A percentile compares a stretch with the other conserved stretches of the same genome.
phyloP scores from a whole-genome alignment of 2,329 filamentous ascomycete species.

The Fusarium paranaense region DNA sequence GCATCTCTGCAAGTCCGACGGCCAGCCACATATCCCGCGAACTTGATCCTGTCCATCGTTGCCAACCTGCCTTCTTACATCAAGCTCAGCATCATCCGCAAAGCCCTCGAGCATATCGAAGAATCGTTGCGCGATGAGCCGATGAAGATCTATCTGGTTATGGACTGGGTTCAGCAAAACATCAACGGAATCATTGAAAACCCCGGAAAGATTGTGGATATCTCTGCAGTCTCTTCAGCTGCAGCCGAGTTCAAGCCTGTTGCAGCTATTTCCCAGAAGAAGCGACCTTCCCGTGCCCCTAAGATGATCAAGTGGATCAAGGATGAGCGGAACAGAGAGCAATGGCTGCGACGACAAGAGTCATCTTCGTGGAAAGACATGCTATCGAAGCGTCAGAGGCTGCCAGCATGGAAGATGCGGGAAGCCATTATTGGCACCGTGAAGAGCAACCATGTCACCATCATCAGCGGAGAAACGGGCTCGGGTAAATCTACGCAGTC shows the following conservation, averaged over 20 bases:
- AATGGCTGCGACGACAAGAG: conserved; percentile 78
- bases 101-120: conserved; percentile 77
- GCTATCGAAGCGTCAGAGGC: conserved; percentile 75
- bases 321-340: conserved; percentile 69
- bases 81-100: conserved; percentile 86
- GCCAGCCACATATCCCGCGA: conserved; percentile 79
- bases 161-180: conserved; percentile 92
- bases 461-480: conserved; percentile 96
- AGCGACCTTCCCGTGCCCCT: conserved; percentile 58
- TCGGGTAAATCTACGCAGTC: conserved; percentile 98
- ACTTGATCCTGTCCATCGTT: conserved; percentile 75
- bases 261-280: conserved; percentile 43
- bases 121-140: conserved; percentile 82
- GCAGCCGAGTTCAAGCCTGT: conserved; percentile 64
- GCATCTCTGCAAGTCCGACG: conserved; percentile 75
- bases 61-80: conserved; percentile 89
- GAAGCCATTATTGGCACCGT: conserved; percentile 83
- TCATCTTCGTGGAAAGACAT: conserved; percentile 77
- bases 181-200: conserved; percentile 85
- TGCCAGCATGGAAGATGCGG: conserved; percentile 90
- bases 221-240: conserved; percentile 81
- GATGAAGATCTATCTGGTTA: conserved; percentile 87
- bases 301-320: conserved; percentile 73
- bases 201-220: conserved; percentile 85
- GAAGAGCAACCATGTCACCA: conserved; percentile 84